Base-by-base conservation (phyloP, 176 grass and related monocot species). In the Raddia distichophylla region DNA sequence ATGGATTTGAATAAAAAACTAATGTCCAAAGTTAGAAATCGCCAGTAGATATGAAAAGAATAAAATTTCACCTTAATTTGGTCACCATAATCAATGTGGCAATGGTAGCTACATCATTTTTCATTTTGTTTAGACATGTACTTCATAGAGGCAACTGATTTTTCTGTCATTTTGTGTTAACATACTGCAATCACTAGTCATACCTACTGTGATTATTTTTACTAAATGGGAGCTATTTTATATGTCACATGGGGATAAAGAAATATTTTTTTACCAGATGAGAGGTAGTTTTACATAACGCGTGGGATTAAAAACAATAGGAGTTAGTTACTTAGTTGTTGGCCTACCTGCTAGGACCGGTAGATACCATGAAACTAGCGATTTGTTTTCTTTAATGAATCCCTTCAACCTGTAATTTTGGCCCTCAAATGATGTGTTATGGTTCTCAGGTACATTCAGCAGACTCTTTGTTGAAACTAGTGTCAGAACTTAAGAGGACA, bases 401-500 rank as follows among this genome's bases (percentile, higher is more conserved):
- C 18, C 32, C 33, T 54, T 73, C 52, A 45, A 67, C 52, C 47
- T 57, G 2, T 65, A 50, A 69, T 33, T 49, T 78, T 67, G 14
- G 18, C 17, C 77, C 5, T 60, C 17, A 55, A 54, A 43, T 70
- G 32, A 22, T 51, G 40, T 75, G 54, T 78, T 16, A 47, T 68
- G 82, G 56, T 82, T 64, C 76, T 70, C 58, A 98, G 96, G 89
- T 93, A 45, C 89, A 95, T 88, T 86, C 96, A 56, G 90, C 93
- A 7, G 96, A 98, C 67, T 89, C 90, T 65, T 40, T 98, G 50
- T 79, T 93, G 67, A 98, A 98, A 80, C 55, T 98, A 86, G 93
- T 98, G 13, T 91, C 93, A 0, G 89, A 98, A 52, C 89, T 98
- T 76, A 95, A 98, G 84, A 94, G 90, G 68, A 95, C 90, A 43